phyloP scores from a whole-genome alignment of 768 basidiomycete species.

The Cystobasidium ongulense region DNA sequence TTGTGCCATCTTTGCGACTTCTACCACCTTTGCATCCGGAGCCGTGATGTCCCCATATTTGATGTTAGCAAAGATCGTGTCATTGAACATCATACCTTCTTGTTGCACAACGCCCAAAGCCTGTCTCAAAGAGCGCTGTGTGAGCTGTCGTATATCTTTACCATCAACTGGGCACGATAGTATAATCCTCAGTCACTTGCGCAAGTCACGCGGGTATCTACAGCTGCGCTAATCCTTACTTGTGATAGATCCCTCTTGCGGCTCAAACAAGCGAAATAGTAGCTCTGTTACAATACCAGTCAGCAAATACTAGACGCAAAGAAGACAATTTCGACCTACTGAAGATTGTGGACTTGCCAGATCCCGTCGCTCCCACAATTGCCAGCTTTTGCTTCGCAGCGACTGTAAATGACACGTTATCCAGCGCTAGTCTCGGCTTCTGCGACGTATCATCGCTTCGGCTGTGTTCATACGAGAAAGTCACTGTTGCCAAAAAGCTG shows the following conservation, averaged over 20 bases:
- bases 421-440: constrained; percentile 46
- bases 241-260: constrained; percentile 55
- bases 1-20: constrained; percentile 69
- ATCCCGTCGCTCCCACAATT: constrained; percentile 73
- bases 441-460: constrained; percentile 47
- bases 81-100: constrained; percentile 40
- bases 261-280: constrained; percentile 84
- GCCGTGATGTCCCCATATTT: constrained; percentile 15
- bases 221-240: background rate
- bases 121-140: constrained; percentile 66
- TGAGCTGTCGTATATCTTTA: constrained; percentile 76
- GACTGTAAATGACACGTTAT: constrained; percentile 78
- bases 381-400: constrained; percentile 82
- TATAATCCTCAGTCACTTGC: background rate
- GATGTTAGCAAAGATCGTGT: constrained; percentile 17
- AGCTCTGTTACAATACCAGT: constrained; percentile 42
- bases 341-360: constrained; percentile 63
- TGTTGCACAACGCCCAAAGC: constrained; percentile 88
- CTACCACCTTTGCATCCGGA: constrained; percentile 49
- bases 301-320: constrained; percentile 4
- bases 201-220: too few relatives aligned
- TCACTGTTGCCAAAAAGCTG: constrained; percentile 64
- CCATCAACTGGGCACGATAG: constrained; percentile 49
- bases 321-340: background rate
- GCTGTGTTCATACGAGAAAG: constrained; percentile 30